These are phyloP conservation scores for Erodium maritimum DNA, from an alignment of 345 rosid species.

Conservation along the genomic window DNA sequence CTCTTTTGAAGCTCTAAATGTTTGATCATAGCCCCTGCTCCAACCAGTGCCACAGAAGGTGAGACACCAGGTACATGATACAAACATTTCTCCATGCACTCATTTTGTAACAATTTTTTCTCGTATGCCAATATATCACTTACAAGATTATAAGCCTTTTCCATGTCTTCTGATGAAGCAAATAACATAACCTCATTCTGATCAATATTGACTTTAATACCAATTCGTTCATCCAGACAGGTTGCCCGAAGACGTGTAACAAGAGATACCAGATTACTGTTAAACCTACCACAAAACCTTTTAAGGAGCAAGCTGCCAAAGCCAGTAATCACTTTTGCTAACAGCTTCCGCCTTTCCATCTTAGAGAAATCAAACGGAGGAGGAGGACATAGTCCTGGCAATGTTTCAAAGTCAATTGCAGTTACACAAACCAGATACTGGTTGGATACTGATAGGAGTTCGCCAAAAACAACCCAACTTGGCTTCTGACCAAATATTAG, in stretches of 20 bases:
- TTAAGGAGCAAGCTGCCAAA: slow-evolving; percentile 46
- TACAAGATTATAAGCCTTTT: slow-evolving; percentile 39
- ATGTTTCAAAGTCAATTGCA: slow-evolving; percentile 58
- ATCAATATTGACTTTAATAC: slow-evolving; percentile 44
- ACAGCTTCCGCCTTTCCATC: slow-evolving; percentile 48
- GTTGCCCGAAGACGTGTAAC: slow-evolving; percentile 36
- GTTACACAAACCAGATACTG: slow-evolving; percentile 83
- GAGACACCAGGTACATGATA: slow-evolving; percentile 46
- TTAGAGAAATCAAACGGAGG: slow-evolving; percentile 49
- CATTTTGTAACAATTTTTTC: slow-evolving; percentile 48
- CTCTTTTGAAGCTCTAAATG: slow-evolving; percentile 74
- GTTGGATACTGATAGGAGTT: slow-evolving; percentile 43
- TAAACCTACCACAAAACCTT: slow-evolving; percentile 66
- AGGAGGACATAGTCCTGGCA: slow-evolving; percentile 55
- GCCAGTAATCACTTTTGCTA: slow-evolving; percentile 40
- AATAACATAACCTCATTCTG: slow-evolving; percentile 55
- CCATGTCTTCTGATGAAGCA: slow-evolving; percentile 41
- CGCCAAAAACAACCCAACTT: slow-evolving; percentile 79
- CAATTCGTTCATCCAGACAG: slow-evolving; percentile 51
- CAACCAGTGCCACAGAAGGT: slow-evolving; percentile 59
- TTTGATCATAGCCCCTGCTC: slow-evolving; percentile 80
- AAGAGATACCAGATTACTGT: slow-evolving; percentile 39
- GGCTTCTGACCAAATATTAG: slow-evolving; percentile 71
- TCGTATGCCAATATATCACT: slow-evolving; percentile 45
- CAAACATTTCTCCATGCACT: slow-evolving; percentile 59